phyloP scores from a whole-genome alignment of 495 filamentous ascomycete species.

The Penicillium crystallinum region DNA sequence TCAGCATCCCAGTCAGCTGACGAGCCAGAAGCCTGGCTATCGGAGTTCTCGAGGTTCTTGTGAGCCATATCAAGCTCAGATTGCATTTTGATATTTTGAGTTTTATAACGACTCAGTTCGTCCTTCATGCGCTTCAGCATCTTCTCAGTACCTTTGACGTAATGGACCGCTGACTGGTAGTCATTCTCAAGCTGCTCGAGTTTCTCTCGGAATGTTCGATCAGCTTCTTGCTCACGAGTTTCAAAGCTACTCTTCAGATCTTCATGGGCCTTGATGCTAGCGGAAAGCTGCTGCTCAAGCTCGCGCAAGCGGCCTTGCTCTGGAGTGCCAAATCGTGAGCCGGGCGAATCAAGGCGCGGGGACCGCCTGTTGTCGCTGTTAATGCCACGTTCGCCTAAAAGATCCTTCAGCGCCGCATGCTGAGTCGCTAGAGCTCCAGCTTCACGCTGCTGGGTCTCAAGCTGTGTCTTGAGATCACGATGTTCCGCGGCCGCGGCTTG shows the following conservation, averaged over 20 bases:
- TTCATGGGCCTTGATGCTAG: slow-evolving; percentile 72
- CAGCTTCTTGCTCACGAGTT: slow-evolving; percentile 73
- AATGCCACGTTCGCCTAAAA: slow-evolving; percentile 81
- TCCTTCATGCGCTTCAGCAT: slow-evolving; percentile 99
- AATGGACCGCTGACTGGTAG: slow-evolving; percentile 98
- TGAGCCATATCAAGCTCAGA: slow-evolving; percentile 62
- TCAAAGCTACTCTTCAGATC: slow-evolving; percentile 74
- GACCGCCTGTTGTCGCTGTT: slow-evolving; percentile 55
- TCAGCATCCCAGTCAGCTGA: slow-evolving; percentile 73
- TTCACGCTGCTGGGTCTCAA: slow-evolving; percentile 81
- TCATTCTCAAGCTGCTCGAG: slow-evolving; percentile 89
- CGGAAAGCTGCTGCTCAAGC: slow-evolving; percentile 82
- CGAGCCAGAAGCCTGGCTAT: slow-evolving; percentile 25
- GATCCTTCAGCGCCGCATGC: slow-evolving; percentile 84
- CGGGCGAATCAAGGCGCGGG: slow-evolving; percentile 57
- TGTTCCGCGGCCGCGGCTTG: slow-evolving; percentile 71
- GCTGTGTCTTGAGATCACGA: slow-evolving; percentile 68
- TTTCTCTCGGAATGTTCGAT: slow-evolving; percentile 82
- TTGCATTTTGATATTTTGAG: slow-evolving; percentile 76
- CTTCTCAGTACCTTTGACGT: slow-evolving; percentile 97
- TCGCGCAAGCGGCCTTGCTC: slow-evolving; percentile 79
- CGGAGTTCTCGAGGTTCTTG: slow-evolving; percentile 35
- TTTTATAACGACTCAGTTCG: slow-evolving; percentile 82
- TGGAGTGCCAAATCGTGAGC: slow-evolving; percentile 71
- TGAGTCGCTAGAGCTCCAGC: slow-evolving; percentile 86